A percentile compares a stretch with the other conserved stretches of the same genome.
These are phyloP conservation scores for Curvularia eragrostidis DNA, from an alignment of 2,329 filamentous ascomycete species.

Conservation along the genomic window DNA sequence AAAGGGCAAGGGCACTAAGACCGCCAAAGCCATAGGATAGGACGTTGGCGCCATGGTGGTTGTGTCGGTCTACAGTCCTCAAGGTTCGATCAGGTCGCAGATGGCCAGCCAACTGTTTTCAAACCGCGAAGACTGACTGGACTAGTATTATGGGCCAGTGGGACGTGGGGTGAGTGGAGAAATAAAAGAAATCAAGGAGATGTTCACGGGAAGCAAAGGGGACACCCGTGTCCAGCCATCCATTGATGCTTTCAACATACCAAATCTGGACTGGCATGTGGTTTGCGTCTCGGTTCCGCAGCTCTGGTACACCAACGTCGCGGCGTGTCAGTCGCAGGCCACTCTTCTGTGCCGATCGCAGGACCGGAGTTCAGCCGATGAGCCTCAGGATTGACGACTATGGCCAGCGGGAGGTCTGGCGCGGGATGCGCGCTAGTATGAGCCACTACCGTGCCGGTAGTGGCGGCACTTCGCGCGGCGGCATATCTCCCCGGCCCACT, in stretches of 20 bases:
- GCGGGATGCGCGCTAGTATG: not conserved
- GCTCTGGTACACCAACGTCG: not conserved
- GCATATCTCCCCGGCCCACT: slow-evolving; percentile 1
- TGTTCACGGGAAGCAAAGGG: not conserved
- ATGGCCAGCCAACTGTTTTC: not conserved
- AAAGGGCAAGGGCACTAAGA: slow-evolving; percentile 7
- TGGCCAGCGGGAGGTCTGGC: not conserved
- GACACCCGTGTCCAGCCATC: not conserved
- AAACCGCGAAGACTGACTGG: not conserved
- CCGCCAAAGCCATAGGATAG: slow-evolving; percentile 11
- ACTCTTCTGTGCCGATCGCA: not conserved
- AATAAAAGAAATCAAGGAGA: not conserved
- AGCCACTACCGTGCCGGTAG: slow-evolving; percentile 1
- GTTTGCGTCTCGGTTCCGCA: not conserved
- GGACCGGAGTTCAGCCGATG: not conserved
- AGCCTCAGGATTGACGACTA: not conserved
- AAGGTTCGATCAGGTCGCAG: not conserved
- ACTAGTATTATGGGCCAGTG: not conserved
- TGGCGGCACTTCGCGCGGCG: slow-evolving; percentile 2
- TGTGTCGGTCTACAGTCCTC: not conserved
- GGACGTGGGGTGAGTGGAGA: slow-evolving; percentile 1
- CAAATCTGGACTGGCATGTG: not conserved
- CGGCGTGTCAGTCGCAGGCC: not conserved
- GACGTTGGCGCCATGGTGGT: slow-evolving; percentile 13
- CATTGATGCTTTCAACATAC: slow-evolving; percentile 1